phyloP scores from a whole-genome alignment of 1,139 yeast species.

The Pneumocystis oryctolagi region DNA sequence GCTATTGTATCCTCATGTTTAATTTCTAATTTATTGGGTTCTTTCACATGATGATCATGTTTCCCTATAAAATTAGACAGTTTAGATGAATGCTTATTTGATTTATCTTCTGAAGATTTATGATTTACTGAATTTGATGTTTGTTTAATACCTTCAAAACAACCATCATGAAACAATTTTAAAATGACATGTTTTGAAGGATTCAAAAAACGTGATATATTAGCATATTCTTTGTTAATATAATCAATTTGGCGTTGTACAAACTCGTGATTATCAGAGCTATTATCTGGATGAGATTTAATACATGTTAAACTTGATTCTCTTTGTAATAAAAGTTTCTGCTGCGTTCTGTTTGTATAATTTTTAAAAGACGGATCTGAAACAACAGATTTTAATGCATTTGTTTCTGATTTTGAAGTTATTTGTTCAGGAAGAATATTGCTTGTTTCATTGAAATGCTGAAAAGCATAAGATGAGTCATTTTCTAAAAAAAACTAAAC shows the following conservation, averaged over 20 bases:
- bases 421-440: background rate
- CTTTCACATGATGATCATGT: background rate
- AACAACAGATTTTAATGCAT: background rate
- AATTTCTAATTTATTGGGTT: background rate
- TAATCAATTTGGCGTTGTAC: background rate
- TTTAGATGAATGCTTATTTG: background rate
- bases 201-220: background rate
- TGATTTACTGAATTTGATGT: background rate
- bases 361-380: background rate
- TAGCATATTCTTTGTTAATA: background rate
- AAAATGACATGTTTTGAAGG: background rate
- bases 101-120: background rate
- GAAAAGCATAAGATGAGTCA: background rate
- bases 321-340: background rate
- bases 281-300: background rate
- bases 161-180: background rate
- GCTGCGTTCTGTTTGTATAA: background rate
- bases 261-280: background rate
- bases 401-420: background rate
- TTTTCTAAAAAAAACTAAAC: background rate
- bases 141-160: background rate
- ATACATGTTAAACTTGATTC: background rate
- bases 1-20: background rate
- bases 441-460: background rate
- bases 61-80: background rate